phyloP scores from a whole-genome alignment of 2,329 filamentous ascomycete genomes.

The Aspergillus novofumigatus region DNA sequence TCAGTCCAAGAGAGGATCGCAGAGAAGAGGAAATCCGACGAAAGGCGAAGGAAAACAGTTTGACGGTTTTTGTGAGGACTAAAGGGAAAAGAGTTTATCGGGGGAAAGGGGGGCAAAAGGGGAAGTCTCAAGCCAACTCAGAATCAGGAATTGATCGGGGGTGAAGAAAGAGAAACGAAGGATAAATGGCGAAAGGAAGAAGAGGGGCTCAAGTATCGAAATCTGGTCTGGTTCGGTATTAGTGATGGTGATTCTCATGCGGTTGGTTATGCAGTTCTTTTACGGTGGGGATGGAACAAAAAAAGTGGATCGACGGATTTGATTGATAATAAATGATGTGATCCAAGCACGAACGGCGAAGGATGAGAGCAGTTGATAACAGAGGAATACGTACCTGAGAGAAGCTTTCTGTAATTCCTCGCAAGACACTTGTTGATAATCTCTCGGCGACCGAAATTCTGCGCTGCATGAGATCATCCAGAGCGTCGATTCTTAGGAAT shows the following conservation, averaged over 20 bases:
- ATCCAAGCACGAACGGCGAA: not conserved
- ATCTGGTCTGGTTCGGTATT: not conserved
- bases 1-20: constrained; percentile 67
- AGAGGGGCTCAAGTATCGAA: constrained; percentile 11
- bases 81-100: constrained; percentile 8
- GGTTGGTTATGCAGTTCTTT: not conserved
- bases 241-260: not conserved
- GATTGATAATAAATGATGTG: not conserved
- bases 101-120: constrained; percentile 12
- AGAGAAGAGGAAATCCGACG: constrained; percentile 63
- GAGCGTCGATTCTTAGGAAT: constrained; percentile 5
- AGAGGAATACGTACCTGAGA: not conserved
- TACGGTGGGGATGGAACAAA: not conserved
- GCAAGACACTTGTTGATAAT: not conserved
- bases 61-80: constrained; percentile 54
- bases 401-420: not conserved
- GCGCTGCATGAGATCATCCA: not conserved
- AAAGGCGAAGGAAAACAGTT: constrained; percentile 85
- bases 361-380: not conserved
- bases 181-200: constrained; percentile 8
- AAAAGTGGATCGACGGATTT: not conserved
- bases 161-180: constrained; percentile 12
- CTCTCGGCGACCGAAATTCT: not conserved
- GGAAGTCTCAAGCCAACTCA: constrained; percentile 11
- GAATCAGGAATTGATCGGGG: constrained; percentile 4